These are phyloP conservation scores for Hyaloperonospora brassicae DNA, from an alignment of 352 stramenopile species.

Conservation along the genomic window DNA sequence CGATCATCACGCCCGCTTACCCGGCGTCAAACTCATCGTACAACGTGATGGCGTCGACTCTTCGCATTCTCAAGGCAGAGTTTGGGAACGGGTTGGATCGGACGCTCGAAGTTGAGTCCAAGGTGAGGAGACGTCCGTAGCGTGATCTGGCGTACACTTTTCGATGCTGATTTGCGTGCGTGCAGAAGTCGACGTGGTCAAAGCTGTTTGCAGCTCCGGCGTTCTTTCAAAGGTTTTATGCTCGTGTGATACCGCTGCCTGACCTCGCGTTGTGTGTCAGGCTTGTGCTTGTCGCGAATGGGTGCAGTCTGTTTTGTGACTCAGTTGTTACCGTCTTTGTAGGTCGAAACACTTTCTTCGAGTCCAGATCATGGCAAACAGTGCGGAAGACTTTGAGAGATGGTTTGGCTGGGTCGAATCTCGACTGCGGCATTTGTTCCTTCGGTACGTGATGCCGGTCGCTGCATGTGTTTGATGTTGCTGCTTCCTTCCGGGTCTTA, in stretches of 20 bases:
- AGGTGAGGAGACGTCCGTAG: constrained; percentile 30
- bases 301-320: constrained; percentile 10
- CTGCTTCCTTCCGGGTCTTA: background rate
- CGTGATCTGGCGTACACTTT: background rate
- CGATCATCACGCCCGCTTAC: constrained; percentile 98
- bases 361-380: constrained; percentile 57
- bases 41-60: constrained; percentile 91
- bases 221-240: constrained; percentile 69
- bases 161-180: constrained; percentile 7
- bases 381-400: constrained; percentile 44
- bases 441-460: constrained; percentile 36
- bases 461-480: background rate
- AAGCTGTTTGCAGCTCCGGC: constrained; percentile 63
- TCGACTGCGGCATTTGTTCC: constrained; percentile 68
- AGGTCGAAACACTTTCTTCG: constrained; percentile 79
- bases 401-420: constrained; percentile 88
- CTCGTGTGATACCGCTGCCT: background rate
- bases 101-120: constrained; percentile 77
- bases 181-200: constrained; percentile 66
- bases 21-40: constrained; percentile 97
- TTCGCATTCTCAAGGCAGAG: constrained; percentile 88
- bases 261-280: background rate
- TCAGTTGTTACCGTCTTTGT: constrained; percentile 3
- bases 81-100: constrained; percentile 54
- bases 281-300: background rate